Conservation (phyloP, 306 rosid species). For the Rosa persica region DNA sequence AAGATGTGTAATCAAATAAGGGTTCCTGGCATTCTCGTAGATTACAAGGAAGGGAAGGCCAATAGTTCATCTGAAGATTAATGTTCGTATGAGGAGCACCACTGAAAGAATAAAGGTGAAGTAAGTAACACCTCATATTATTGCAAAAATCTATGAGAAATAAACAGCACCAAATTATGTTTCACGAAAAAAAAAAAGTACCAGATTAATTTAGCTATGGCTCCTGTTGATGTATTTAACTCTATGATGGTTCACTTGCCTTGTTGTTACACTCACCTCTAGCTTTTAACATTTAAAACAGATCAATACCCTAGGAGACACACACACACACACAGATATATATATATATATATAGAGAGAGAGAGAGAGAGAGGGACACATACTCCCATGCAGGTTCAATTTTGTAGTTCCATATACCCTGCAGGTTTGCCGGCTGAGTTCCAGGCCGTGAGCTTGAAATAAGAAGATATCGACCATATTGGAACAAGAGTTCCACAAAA, state of each 20-base stretch:
- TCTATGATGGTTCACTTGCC: neutral
- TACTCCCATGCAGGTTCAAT: constrained; percentile 91
- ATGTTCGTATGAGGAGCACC: constrained; percentile 95
- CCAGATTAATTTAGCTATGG: neutral
- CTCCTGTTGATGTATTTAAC: neutral
- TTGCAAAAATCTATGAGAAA: neutral
- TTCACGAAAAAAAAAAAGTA: too few species aligned
- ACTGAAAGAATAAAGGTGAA: constrained; percentile 43
- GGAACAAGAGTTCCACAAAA: constrained; percentile 83
- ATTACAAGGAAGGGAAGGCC: constrained; percentile 95
- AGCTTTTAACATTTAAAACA: neutral
- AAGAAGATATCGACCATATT: constrained; percentile 87
- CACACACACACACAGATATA: neutral
- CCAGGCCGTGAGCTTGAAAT: constrained; percentile 86
- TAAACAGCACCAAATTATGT: neutral
- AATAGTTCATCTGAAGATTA: constrained; percentile 94
- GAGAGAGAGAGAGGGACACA: constrained; percentile 19
- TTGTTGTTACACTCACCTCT: neutral
- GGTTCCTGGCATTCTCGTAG: constrained; percentile 92
- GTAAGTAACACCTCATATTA: constrained; percentile 27
- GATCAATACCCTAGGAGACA: neutral
- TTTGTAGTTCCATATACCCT: constrained; percentile 91
- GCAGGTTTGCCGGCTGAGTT: constrained; percentile 84
- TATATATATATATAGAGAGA: neutral
- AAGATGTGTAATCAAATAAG: constrained; percentile 63